Percentiles rank a stretch among this genome's conserved stretches.
Evolutionary conservation across 129 eudicot species (phyloP).

Genomic region (Centella asiatica): DNA sequence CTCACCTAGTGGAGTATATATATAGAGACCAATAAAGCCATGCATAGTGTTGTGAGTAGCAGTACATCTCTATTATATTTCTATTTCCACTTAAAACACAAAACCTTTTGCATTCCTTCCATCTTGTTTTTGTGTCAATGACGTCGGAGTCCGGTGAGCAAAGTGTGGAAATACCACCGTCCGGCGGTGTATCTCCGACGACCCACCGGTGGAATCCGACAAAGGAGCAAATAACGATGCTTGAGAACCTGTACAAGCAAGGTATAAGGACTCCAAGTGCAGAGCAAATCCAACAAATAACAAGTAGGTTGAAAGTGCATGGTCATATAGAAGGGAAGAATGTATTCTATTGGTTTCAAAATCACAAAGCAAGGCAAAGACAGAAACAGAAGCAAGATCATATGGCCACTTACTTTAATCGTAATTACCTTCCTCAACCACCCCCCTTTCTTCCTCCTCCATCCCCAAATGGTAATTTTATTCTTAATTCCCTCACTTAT

Average conservation of each 20-base stretch:
- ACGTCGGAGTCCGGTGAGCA: conserved; percentile 16
- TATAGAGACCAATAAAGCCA: too few relatives aligned
- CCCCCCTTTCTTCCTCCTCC: conserved; percentile 21
- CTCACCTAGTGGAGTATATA: conserved; percentile 2
- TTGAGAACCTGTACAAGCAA: conserved; percentile 50
- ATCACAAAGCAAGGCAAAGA: conserved; percentile 79
- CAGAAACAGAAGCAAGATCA: conserved; percentile 57
- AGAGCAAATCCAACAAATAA: conserved; percentile 70
- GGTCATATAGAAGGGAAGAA: conserved; percentile 84
- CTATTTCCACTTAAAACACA: background rate
- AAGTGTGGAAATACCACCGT: conserved; percentile 2
- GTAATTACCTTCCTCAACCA: conserved; percentile 24
- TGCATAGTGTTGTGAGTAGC: too few relatives aligned
- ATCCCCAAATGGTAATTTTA: conserved; percentile 39
- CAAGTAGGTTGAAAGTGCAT: conserved; percentile 28
- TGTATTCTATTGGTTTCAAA: conserved; percentile 87
- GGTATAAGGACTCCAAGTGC: conserved; percentile 71
- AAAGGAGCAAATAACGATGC: conserved; percentile 57
- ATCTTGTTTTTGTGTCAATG: background rate
- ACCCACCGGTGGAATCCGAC: conserved; percentile 80
- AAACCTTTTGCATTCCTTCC: background rate
- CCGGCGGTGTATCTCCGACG: conserved; percentile 15
- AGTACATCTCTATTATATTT: background rate
- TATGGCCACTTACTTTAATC: conserved; percentile 23
- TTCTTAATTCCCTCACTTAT: background rate